Conservation (phyloP, 495 filamentous ascomycete genomes). For the Neurospora intermedia region DNA sequence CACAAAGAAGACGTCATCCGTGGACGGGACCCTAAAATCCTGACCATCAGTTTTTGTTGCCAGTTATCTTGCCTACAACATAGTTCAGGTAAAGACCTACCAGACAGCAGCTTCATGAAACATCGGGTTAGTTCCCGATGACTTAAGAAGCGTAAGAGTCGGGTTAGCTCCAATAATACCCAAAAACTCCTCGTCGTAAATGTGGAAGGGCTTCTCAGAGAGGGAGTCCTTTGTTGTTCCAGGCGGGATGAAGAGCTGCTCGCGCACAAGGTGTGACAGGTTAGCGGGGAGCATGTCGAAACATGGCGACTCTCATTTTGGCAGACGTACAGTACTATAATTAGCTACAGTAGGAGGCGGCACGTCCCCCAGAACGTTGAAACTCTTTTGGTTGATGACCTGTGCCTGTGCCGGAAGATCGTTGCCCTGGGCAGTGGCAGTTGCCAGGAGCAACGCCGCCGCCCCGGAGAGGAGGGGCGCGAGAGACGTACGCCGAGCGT, state of each 20-base stretch:
- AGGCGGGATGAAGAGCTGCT: constrained; percentile 27
- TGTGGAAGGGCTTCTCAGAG: constrained; percentile 31
- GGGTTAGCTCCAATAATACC: constrained; percentile 33
- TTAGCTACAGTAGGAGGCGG: constrained; percentile 18
- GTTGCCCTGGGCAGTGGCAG: background rate
- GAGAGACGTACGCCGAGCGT: background rate
- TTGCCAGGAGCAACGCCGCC: background rate
- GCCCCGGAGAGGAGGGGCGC: background rate
- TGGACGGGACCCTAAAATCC: constrained; percentile 23
- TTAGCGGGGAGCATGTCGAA: background rate
- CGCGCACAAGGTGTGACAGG: constrained; percentile 2
- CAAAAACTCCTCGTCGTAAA: constrained; percentile 35
- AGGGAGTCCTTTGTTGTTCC: constrained; percentile 21
- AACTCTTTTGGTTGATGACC: constrained; percentile 31
- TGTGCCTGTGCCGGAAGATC: constrained; percentile 31
- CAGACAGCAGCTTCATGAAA: constrained; percentile 44
- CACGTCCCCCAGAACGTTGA: constrained; percentile 26
- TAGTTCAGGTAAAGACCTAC: constrained; percentile 9
- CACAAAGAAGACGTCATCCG: constrained; percentile 42
- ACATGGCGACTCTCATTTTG: background rate
- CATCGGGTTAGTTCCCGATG: constrained; percentile 28
- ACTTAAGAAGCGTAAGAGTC: constrained; percentile 33
- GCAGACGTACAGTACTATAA: constrained; percentile 13
- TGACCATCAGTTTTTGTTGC: background rate
- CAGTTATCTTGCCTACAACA: background rate